Evolutionary conservation across 768 basidiomycete species (phyloP).

Genomic region (Boletus fagicola): DNA sequence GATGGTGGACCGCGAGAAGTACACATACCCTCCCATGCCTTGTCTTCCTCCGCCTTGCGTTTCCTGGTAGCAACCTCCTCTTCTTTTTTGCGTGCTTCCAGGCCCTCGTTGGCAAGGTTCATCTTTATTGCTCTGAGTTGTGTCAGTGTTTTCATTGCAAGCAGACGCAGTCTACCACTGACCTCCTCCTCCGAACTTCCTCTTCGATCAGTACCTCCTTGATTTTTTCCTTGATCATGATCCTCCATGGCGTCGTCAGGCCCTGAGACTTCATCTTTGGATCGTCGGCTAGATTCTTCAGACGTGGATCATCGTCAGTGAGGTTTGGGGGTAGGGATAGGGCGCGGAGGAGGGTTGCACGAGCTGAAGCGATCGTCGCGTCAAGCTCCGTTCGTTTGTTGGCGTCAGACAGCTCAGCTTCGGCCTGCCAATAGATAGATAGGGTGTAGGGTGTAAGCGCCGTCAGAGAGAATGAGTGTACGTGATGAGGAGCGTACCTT

Average conservation of each 20-base stretch:
- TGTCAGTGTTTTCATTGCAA: slow-evolving; percentile 1
- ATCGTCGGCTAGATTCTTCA: slow-evolving; percentile 44
- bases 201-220: slow-evolving; percentile 90
- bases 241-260: slow-evolving; percentile 58
- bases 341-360: slow-evolving; percentile 61
- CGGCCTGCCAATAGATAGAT: slow-evolving; percentile 52
- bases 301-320: slow-evolving; percentile 54
- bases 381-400: slow-evolving; percentile 79
- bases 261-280: slow-evolving; percentile 33
- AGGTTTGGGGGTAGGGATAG: slow-evolving; percentile 60
- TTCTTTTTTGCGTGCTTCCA: slow-evolving; percentile 92
- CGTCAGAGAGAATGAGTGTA: neutral
- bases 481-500: slow-evolving; percentile 52
- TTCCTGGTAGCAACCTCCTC: slow-evolving; percentile 76
- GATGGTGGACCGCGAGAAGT: neutral
- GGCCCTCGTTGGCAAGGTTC: slow-evolving; percentile 87
- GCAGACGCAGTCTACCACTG: slow-evolving; percentile 26
- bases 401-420: slow-evolving; percentile 77
- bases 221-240: slow-evolving; percentile 63
- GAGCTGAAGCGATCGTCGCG: slow-evolving; percentile 74
- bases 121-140: slow-evolving; percentile 78
- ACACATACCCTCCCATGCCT: slow-evolving; percentile 78
- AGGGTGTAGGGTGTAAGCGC: neutral
- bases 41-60: slow-evolving; percentile 87
- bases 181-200: slow-evolving; percentile 84